A percentile compares a stretch with the other conserved stretches of the same genome.
Conservation (phyloP, 352 stramenopile genomes). For the Vaucheria bursata region DNA sequence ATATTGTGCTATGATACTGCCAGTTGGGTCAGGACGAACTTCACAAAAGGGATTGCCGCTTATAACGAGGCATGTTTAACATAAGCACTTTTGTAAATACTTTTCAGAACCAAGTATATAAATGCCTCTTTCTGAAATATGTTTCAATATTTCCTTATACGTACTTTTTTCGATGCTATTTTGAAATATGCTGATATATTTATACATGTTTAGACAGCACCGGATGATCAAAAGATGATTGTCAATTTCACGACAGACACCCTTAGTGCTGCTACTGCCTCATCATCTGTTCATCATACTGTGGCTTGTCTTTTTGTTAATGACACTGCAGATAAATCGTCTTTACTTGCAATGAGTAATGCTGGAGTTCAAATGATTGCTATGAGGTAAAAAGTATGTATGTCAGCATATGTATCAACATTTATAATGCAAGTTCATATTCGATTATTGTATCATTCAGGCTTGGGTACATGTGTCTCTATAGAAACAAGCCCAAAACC, state of each 20-base stretch:
- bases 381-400: slow-evolving; percentile 65
- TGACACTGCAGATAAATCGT: slow-evolving; percentile 59
- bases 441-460: too few relatives aligned
- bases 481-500: not conserved
- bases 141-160: too few relatives aligned
- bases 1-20: too few relatives aligned
- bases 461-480: not conserved
- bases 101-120: too few relatives aligned
- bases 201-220: too few relatives aligned
- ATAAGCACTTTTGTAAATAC: too few relatives aligned
- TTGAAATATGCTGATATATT: too few relatives aligned
- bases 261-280: slow-evolving; percentile 9
- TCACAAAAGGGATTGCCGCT: not conserved
- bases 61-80: slow-evolving; percentile 4
- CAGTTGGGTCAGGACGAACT: not conserved
- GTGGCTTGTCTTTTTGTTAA: slow-evolving; percentile 65
- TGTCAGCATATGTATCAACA: too few relatives aligned
- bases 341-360: slow-evolving; percentile 54
- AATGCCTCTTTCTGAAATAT: too few relatives aligned
- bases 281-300: slow-evolving; percentile 15
- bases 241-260: slow-evolving; percentile 29
- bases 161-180: too few relatives aligned
- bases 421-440: too few relatives aligned
- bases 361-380: slow-evolving; percentile 58
- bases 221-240: not conserved